A percentile compares a stretch with the other conserved stretches of the same genome.
Evolutionary conservation across 164 flowering plant genomes (phyloP).

Genomic region (Chimonanthus praecox): DNA sequence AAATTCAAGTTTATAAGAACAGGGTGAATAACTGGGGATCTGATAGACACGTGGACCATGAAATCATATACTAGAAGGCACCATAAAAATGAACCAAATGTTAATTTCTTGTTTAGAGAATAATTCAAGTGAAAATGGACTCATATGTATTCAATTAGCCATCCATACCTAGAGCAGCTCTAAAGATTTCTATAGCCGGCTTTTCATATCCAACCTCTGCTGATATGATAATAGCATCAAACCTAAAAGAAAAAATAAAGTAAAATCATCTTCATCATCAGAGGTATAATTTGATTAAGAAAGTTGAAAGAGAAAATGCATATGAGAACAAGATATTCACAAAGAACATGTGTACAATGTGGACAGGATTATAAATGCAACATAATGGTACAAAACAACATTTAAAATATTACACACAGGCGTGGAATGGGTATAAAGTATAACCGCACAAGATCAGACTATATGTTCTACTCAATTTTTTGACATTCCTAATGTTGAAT

Average conservation of each 20-base stretch:
- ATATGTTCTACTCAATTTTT: too few relatives aligned
- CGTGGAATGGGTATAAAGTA: too few relatives aligned
- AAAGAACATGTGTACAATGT: too few relatives aligned
- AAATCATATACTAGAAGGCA: not conserved
- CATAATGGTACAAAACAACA: too few relatives aligned
- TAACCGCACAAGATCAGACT: too few relatives aligned
- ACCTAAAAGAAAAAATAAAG: slow-evolving; percentile 36
- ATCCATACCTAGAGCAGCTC: slow-evolving; percentile 67
- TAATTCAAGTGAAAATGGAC: not conserved
- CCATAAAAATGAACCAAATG: not conserved
- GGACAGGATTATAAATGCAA: too few relatives aligned
- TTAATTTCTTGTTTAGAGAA: not conserved
- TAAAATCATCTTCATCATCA: not conserved
- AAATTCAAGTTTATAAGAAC: too few relatives aligned
- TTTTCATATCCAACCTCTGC: slow-evolving; percentile 94
- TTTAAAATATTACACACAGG: too few relatives aligned
- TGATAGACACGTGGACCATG: not conserved
- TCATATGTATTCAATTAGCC: not conserved
- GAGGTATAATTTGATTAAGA: not conserved
- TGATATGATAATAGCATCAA: slow-evolving; percentile 86
- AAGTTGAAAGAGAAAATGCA: not conserved
- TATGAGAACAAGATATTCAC: too few relatives aligned
- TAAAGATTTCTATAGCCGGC: slow-evolving; percentile 65
- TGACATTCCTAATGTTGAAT: too few relatives aligned
- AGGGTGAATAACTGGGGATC: not conserved